A percentile compares a stretch with the other conserved stretches of the same genome.
phyloP scores from a whole-genome alignment of 257 asterid species.

The Scutellaria baicalensis region DNA sequence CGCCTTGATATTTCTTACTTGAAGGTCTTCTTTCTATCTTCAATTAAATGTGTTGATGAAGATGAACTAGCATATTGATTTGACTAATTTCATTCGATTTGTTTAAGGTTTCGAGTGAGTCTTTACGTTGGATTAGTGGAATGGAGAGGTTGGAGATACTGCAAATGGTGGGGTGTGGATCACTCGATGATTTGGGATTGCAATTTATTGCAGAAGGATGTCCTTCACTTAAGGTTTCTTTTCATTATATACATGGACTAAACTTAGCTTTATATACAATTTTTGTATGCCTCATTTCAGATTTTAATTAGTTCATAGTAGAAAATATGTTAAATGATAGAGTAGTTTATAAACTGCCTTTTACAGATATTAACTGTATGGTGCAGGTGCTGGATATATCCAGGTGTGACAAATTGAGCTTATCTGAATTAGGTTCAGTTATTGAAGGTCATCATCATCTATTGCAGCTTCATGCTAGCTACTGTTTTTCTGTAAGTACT shows the following conservation, averaged over 20 bases:
- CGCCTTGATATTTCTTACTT: slow-evolving; percentile 53
- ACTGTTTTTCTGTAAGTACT: slow-evolving; percentile 48
- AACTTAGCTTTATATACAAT: too few relatives aligned
- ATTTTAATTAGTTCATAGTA: too few relatives aligned
- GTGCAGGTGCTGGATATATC: slow-evolving; percentile 62
- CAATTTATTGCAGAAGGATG: slow-evolving; percentile 50
- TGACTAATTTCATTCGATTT: too few relatives aligned
- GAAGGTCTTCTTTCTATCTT: slow-evolving; percentile 23
- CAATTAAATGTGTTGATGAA: too few relatives aligned
- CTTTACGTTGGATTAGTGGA: slow-evolving; percentile 42
- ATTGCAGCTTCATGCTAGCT: slow-evolving; percentile 58
- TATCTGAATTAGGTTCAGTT: slow-evolving; percentile 38
- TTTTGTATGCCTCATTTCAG: too few relatives aligned
- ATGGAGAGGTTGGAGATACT: slow-evolving; percentile 62
- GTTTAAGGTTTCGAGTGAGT: slow-evolving; percentile 50
- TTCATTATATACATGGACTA: too few relatives aligned
- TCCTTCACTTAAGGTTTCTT: slow-evolving; percentile 54
- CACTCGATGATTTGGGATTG: slow-evolving; percentile 52
- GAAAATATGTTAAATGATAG: neutral
- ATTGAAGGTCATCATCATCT: slow-evolving; percentile 35
- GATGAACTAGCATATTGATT: neutral
- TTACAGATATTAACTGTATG: slow-evolving; percentile 5
- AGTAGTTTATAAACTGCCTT: neutral
- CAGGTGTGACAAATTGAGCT: slow-evolving; percentile 53
- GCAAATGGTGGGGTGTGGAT: slow-evolving; percentile 53